Base-by-base conservation (phyloP, 2,329 filamentous ascomycete species). In the Aspergillus terreus region DNA sequence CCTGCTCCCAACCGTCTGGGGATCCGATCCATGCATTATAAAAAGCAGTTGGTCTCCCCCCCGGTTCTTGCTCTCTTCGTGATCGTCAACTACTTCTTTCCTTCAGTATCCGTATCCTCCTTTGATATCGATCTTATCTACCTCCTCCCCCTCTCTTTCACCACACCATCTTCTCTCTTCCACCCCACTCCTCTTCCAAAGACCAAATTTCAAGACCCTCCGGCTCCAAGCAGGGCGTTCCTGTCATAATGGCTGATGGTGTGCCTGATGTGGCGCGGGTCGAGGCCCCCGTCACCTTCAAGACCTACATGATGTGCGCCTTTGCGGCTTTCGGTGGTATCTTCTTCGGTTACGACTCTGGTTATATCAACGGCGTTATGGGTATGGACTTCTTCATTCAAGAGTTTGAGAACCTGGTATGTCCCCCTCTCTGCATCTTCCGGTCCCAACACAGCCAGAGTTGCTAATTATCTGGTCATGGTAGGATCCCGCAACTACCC, bases 321-420 rank as follows among this genome's bases (percentile, higher is more conserved):
- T 83, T 83, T 62, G 81, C 81, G 15, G 78, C 81, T 36, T 82
- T 83, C 63, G 81, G 80, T 61, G 81, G 80, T 65, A 80, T 83
- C 62, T 79, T 82, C 66, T 83, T 83, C 61, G 81, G 80, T 52
- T 83, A 81, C 62, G 81, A 83, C 59, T 80, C 78, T 46, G 78
- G 78, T 48, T 81, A 81, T 63, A 81, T 81, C 66, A 74, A 69
- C 58, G 76, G 76, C 56, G 77, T 81, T 47, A 64, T 80, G 54
- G 77, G 70, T 46, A 79, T 79, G 71, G 54, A 64, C n/a, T 74
- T 72, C 59, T 80, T 81, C 68, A 77, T 75, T 49, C 51, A 66
- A 1, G 56, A 63, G 15, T 71, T 73, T 43, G 64, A 71, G 45
- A 60, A 60, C 41, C 56, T 70, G 51, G 66, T 71, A 44, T 56